Base-by-base conservation (phyloP, 2,329 filamentous ascomycete genomes). In the Phyllosticta citrichinensis region DNA sequence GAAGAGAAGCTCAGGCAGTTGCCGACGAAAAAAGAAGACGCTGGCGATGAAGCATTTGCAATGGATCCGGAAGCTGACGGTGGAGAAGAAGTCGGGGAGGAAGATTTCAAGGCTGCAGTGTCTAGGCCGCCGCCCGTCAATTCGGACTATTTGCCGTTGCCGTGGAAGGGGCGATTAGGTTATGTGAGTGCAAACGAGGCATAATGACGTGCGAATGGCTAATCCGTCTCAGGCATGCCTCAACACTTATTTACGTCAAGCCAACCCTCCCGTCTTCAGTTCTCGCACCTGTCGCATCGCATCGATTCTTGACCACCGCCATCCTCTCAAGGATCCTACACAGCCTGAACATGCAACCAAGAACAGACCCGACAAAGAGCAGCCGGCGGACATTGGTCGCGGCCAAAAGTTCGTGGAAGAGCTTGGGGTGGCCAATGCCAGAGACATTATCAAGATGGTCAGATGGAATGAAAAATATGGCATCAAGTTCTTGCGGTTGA, bases 401-500 rank as follows among this genome's bases (percentile, higher is more conserved):
- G 92, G 92, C 0, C 81, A 85, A 62, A 79, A 78, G 63, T 96
- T 87, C 65, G 84, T 97, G 0, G 85, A 96, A 71, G 80, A 82
- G 0, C 73, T 97, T 2, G 90, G 91, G 0, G 73, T 96, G 11
- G 84, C 88, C 17, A 97, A 97, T 72, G 88, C 89, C 1, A 81
- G 83, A 51, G 93, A 97, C 67, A 84, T 97, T 33, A 76, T 82
- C 62, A 96, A 95, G 73, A 90, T 97, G 84, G 69, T 97, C 9
- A 82, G 85, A 1, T 97, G 93, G 93, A 97, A 97, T 69, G 87
- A 95, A 65, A 88, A 85, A 66, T 97, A 93, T 65, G 87, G 87
- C 50, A 97, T 97, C 74, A 92, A 86, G 66, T 97, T 97, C 72
- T 84, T 97, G 83, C 84, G 93, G 1, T 79, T 97, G 20, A 96